These are phyloP conservation scores for Debaryomyces sp. DNA, from an alignment of 1,139 yeast genomes.

Conservation along the genomic window DNA sequence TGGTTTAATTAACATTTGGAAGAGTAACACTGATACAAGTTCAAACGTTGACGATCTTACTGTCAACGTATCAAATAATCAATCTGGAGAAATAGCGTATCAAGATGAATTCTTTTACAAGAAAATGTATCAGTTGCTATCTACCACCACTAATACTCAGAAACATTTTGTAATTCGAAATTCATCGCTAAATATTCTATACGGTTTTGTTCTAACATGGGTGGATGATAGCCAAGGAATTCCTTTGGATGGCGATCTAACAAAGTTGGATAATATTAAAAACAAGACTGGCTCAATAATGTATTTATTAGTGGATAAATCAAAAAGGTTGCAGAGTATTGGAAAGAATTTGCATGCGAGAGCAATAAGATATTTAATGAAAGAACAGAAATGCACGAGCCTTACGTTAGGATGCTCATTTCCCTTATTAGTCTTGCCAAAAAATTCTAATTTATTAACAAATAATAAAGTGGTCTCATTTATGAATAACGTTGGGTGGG, in stretches of 20 bases:
- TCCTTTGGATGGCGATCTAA: slow-evolving; percentile 20
- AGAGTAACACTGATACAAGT: slow-evolving; percentile 25
- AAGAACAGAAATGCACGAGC: slow-evolving; percentile 45
- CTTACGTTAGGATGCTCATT: slow-evolving; percentile 54
- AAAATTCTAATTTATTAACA: slow-evolving; percentile 23
- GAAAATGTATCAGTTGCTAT: slow-evolving; percentile 34
- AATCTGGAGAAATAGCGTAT: slow-evolving; percentile 21
- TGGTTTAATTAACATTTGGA: slow-evolving; percentile 48
- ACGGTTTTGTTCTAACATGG: slow-evolving; percentile 65
- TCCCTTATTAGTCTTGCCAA: slow-evolving; percentile 53
- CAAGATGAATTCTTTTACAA: slow-evolving; percentile 34
- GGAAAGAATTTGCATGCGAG: slow-evolving; percentile 60
- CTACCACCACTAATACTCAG: slow-evolving; percentile 30
- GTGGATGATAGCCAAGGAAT: slow-evolving; percentile 31
- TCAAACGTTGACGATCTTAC: slow-evolving; percentile 5
- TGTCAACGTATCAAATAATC: not conserved
- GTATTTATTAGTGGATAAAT: slow-evolving; percentile 56
- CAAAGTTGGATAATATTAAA: slow-evolving; percentile 9
- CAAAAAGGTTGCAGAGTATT: slow-evolving; percentile 58
- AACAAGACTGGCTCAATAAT: slow-evolving; percentile 47
- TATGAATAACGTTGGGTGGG: slow-evolving; percentile 46
- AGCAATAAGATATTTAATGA: slow-evolving; percentile 53
- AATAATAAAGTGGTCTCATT: slow-evolving; percentile 31
- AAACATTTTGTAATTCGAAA: slow-evolving; percentile 64
- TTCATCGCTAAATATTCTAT: slow-evolving; percentile 56